Evolutionary conservation across 2,329 filamentous ascomycete species (phyloP).

Genomic region (Colletotrichum orchidophilum): DNA sequence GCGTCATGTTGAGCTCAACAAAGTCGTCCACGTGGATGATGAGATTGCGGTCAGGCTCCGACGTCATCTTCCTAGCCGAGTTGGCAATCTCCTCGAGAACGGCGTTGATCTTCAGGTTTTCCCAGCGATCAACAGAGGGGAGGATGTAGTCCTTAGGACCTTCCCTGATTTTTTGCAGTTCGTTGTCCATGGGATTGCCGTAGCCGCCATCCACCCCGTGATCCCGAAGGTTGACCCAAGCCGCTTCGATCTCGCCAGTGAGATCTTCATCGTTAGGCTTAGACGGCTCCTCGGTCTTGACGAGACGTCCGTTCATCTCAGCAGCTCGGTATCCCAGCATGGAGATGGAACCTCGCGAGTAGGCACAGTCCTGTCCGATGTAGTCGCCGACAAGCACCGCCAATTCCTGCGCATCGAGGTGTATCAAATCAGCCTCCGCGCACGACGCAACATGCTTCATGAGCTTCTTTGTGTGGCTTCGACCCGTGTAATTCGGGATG

Average conservation of each 20-base stretch:
- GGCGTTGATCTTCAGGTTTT: conserved; percentile 68
- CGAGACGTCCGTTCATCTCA: conserved; percentile 62
- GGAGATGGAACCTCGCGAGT: conserved; percentile 57
- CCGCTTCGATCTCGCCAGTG: conserved; percentile 37
- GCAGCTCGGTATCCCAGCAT: conserved; percentile 66
- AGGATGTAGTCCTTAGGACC: conserved; percentile 42
- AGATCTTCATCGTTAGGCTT: conserved; percentile 44
- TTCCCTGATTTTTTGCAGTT: conserved; percentile 54
- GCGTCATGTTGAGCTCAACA: conserved; percentile 76
- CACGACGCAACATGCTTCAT: conserved; percentile 70
- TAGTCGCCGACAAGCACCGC: conserved; percentile 76
- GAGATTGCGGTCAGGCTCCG: conserved; percentile 54
- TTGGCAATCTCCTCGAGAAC: conserved; percentile 62
- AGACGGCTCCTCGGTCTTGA: conserved; percentile 57
- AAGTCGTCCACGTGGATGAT: conserved; percentile 86
- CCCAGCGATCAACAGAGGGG: conserved; percentile 62
- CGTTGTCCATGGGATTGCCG: conserved; percentile 50
- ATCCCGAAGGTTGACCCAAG: conserved; percentile 37
- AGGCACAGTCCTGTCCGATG: conserved; percentile 68
- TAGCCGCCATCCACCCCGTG: conserved; percentile 36
- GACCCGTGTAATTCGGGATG: conserved; percentile 46
- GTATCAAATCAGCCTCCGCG: conserved; percentile 72
- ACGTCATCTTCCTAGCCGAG: conserved; percentile 11
- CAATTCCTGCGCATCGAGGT: conserved; percentile 74
- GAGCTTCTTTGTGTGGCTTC: conserved; percentile 43